These are phyloP conservation scores for Neurospora sp. DNA, from an alignment of 495 filamentous ascomycete genomes.

Conservation along the genomic window DNA sequence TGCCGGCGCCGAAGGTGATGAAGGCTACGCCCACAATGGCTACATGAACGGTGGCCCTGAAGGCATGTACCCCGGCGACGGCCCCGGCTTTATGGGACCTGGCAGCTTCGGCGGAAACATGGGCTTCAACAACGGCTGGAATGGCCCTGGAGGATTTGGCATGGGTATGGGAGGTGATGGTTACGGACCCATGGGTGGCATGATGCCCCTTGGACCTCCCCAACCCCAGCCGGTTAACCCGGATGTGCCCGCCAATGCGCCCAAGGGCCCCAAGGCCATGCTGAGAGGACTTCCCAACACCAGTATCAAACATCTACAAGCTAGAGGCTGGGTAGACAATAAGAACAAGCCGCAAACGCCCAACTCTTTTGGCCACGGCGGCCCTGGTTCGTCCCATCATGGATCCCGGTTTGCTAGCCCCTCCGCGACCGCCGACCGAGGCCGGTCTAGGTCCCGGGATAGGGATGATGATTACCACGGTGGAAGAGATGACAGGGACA, in stretches of 20 bases:
- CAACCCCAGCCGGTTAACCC: conserved; percentile 16
- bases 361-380: conserved; percentile 2
- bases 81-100: not conserved
- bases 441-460: conserved; percentile 9
- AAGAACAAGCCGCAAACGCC: conserved; percentile 26
- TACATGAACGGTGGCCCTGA: not conserved
- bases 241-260: conserved; percentile 54
- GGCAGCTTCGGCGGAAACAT: not conserved
- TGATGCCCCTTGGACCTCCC: conserved; percentile 1
- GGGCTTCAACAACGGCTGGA: not conserved
- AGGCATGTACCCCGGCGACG: not conserved
- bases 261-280: conserved; percentile 90
- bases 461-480: conserved; percentile 14
- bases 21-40: not conserved
- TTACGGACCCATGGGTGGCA: not conserved
- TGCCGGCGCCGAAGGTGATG: not conserved
- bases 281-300: conserved; percentile 75
- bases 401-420: not conserved
- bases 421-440: not conserved
- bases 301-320: conserved; percentile 45
- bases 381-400: not conserved
- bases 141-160: not conserved
- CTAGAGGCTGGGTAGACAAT: conserved; percentile 34
- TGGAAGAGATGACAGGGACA: conserved; percentile 17
- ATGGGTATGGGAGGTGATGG: not conserved